A percentile compares a stretch with the other conserved stretches of the same genome.
Conservation (phyloP, 1,284 basidiomycete genomes). For the Vanrija pseudolonga region DNA sequence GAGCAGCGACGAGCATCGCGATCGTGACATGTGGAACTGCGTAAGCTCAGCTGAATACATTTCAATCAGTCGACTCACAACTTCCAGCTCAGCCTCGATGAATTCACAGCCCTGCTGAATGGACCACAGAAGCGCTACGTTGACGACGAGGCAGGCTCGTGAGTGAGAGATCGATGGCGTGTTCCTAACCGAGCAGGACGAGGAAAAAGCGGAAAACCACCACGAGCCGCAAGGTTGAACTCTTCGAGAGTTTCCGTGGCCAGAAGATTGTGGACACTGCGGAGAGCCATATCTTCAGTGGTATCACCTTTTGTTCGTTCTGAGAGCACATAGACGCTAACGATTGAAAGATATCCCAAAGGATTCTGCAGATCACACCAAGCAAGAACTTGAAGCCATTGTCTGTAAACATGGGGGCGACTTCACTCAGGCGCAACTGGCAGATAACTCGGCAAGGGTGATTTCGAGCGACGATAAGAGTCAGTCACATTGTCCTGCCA, state of each 20-base stretch:
- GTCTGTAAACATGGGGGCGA: slow-evolving; percentile 73
- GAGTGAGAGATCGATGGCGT: not conserved
- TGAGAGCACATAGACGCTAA: not conserved
- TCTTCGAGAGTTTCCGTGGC: slow-evolving; percentile 65
- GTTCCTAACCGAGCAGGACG: slow-evolving; percentile 4
- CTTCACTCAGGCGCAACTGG: slow-evolving; percentile 57
- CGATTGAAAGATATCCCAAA: slow-evolving; percentile 59
- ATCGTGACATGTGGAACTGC: slow-evolving; percentile 47
- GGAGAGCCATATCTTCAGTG: slow-evolving; percentile 65
- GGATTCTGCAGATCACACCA: slow-evolving; percentile 49
- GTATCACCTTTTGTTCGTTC: slow-evolving; percentile 69
- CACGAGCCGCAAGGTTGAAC: slow-evolving; percentile 51
- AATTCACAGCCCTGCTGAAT: slow-evolving; percentile 35
- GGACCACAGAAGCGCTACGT: slow-evolving; percentile 37
- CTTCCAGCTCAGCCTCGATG: slow-evolving; percentile 38
- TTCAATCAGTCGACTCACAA: too few relatives aligned
- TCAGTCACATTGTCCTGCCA: slow-evolving; percentile 13
- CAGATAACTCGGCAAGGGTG: slow-evolving; percentile 55
- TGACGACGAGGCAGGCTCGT: slow-evolving; percentile 34
- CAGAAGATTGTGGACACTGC: slow-evolving; percentile 59
- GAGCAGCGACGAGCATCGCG: slow-evolving; percentile 28
- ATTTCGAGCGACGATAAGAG: slow-evolving; percentile 43
- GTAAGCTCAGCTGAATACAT: slow-evolving; percentile 30
- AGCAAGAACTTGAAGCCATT: slow-evolving; percentile 43
- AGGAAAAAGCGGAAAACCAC: slow-evolving; percentile 29